These are phyloP conservation scores for Onygenales sp. DNA, from an alignment of 2,329 filamentous ascomycete species.

Conservation along the genomic window DNA sequence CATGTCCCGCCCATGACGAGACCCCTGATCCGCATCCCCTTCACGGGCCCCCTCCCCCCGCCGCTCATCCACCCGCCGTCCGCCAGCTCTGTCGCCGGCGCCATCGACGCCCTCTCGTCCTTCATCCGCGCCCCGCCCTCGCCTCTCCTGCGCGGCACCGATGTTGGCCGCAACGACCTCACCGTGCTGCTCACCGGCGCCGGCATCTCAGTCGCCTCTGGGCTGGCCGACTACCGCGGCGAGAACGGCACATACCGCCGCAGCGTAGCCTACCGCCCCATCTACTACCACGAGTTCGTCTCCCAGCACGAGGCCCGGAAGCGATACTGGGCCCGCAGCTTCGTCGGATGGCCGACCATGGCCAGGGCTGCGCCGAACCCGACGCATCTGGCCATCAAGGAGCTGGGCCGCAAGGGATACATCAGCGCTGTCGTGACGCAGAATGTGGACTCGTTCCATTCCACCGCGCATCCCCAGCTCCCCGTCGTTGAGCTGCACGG, in stretches of 20 bases:
- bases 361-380: slow-evolving; percentile 69
- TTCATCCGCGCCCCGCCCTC: slow-evolving; percentile 62
- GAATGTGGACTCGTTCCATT: slow-evolving; percentile 94
- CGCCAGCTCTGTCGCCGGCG: slow-evolving; percentile 61
- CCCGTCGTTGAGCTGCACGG: slow-evolving; percentile 83
- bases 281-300: slow-evolving; percentile 87
- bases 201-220: slow-evolving; percentile 86
- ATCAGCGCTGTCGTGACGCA: slow-evolving; percentile 78
- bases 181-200: slow-evolving; percentile 68
- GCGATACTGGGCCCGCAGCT: slow-evolving; percentile 91
- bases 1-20: slow-evolving; percentile 49
- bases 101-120: slow-evolving; percentile 63
- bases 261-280: slow-evolving; percentile 82
- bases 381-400: slow-evolving; percentile 66
- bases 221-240: slow-evolving; percentile 86
- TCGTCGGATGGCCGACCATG: slow-evolving; percentile 81
- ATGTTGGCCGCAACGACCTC: slow-evolving; percentile 41
- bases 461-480: slow-evolving; percentile 61
- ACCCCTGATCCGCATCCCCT: slow-evolving; percentile 79
- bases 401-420: slow-evolving; percentile 62
- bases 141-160: slow-evolving; percentile 34
- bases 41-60: slow-evolving; percentile 69
- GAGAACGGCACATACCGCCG: slow-evolving; percentile 83
- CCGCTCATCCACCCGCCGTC: slow-evolving; percentile 65
- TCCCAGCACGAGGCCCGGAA: slow-evolving; percentile 74